Evolutionary conservation across 352 stramenopile genomes (phyloP), one percentile per base, ranked within the genome.

Genomic region (Pythium biforme): DNA sequence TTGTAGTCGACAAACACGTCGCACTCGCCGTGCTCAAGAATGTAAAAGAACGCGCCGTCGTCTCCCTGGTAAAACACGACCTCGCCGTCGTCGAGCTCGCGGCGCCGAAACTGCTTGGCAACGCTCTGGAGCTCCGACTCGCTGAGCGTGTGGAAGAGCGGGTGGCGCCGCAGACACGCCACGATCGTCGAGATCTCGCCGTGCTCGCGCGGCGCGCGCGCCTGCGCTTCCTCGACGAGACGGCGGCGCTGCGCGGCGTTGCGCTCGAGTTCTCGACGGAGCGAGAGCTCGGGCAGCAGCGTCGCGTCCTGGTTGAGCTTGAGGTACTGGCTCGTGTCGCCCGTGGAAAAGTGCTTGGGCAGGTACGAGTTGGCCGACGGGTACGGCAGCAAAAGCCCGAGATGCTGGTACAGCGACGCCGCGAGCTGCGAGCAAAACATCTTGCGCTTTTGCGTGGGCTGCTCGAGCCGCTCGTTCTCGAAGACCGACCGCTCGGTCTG

Each of bases 391-490:
- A 95, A 54, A 11, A 94, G 51, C 3, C 82, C 83, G 2, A 95
- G 59, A 33, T 93, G 79, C 63, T 95, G 87, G 61, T 94, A 95
- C 45, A 95, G 60, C 1, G 74, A 72, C 0, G 87, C 85, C 10
- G 89, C 81, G 29, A 95, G 70, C 60, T 95, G 83, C 37, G 85
- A 93, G 70, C 87, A 95, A 60, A 94, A 94, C 70, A 88, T 83
- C 52, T 91, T 90, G 55, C 66, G 72, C 43, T 67, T 63, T 12
- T 74, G 69, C 9, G 59, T 53, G 19, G 78, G 66, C 34, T 77
- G 67, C 15, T 63, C 63, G 29, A 86, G 73, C 23, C 84, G 71
- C 26, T 86, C 80, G 63, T 94, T 95, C 70, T 93, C 85, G 62
- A 94, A 95, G 15, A 93, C 69, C 2, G 84, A 93, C 12, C 84